These are phyloP conservation scores for Rhodotorula taiwanensis DNA, from an alignment of 768 basidiomycete species.

Conservation along the genomic window DNA sequence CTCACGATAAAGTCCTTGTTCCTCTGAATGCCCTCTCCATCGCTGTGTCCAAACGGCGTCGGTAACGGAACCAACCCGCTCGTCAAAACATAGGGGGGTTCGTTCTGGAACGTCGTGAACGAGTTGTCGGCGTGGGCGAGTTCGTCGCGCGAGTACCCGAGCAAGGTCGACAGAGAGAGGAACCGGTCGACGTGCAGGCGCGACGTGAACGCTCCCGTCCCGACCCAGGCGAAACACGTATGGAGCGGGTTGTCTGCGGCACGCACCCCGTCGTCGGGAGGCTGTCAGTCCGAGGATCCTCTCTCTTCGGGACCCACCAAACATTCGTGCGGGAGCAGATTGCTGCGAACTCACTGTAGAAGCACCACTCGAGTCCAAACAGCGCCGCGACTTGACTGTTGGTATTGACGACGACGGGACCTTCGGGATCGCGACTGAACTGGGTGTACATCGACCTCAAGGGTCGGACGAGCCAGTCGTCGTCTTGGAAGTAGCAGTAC, in stretches of 20 bases:
- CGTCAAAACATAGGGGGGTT: constrained; percentile 27
- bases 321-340: too few relatives aligned
- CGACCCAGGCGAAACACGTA: constrained; percentile 39
- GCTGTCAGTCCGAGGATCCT: too few relatives aligned
- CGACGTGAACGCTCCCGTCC: constrained; percentile 35
- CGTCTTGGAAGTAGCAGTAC: constrained; percentile 40
- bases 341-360: constrained; percentile 38
- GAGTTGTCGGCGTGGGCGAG: constrained; percentile 37
- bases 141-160: constrained; percentile 16
- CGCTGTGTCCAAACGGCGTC: constrained; percentile 20
- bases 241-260: constrained; percentile 29
- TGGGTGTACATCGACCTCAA: constrained; percentile 32
- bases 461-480: constrained; percentile 37
- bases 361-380: constrained; percentile 39
- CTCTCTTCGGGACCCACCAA: too few relatives aligned
- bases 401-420: constrained; percentile 28
- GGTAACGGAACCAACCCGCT: constrained; percentile 18
- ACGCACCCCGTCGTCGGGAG: too few relatives aligned
- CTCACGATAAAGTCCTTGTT: constrained; percentile 38
- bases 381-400: constrained; percentile 23
- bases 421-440: constrained; percentile 35
- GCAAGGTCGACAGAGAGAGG: constrained; percentile 10
- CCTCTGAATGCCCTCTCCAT: constrained; percentile 18
- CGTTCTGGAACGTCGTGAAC: constrained; percentile 36
- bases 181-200: constrained; percentile 19